phyloP scores from a whole-genome alignment of 2,329 filamentous ascomycete species.

The Fusarium sp. region DNA sequence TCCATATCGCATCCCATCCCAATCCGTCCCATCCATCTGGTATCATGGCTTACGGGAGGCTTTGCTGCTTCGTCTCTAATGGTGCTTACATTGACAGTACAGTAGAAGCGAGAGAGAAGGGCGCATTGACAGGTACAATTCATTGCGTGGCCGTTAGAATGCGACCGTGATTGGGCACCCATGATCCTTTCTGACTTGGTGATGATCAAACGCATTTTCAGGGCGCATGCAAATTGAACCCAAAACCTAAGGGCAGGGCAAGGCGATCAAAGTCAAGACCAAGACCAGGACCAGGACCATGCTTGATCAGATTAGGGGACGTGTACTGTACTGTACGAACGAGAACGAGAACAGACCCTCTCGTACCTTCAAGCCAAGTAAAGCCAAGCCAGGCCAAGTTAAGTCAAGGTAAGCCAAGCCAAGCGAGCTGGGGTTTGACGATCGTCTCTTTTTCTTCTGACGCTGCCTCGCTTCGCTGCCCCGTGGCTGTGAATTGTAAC shows the following conservation, averaged over 20 bases:
- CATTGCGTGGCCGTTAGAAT: constrained; percentile 15
- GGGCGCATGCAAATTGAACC: constrained; percentile 31
- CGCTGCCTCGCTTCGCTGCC: constrained; percentile 2
- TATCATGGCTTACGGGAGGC: constrained; percentile 30
- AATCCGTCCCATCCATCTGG: not conserved
- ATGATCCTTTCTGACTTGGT: not conserved
- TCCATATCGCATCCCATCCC: not conserved
- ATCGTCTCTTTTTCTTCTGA: not conserved
- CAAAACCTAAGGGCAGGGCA: constrained; percentile 22
- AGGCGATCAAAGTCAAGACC: constrained; percentile 25
- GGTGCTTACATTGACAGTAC: constrained; percentile 26
- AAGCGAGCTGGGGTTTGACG: constrained; percentile 13
- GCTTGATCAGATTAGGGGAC: constrained; percentile 11
- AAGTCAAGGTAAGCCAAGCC: not conserved
- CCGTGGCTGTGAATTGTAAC: constrained; percentile 9
- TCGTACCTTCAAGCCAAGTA: not conserved
- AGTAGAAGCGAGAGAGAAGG: not conserved
- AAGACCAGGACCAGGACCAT: not conserved
- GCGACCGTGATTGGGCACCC: constrained; percentile 17
- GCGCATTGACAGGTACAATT: not conserved
- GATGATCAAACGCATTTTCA: constrained; percentile 31
- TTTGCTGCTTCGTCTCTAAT: constrained; percentile 25
- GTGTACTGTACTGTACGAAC: constrained; percentile 1
- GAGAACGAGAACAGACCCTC: constrained; percentile 27
- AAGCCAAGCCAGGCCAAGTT: not conserved